phyloP scores from a whole-genome alignment of 495 filamentous ascomycete genomes.

The Xylaria scruposa region DNA sequence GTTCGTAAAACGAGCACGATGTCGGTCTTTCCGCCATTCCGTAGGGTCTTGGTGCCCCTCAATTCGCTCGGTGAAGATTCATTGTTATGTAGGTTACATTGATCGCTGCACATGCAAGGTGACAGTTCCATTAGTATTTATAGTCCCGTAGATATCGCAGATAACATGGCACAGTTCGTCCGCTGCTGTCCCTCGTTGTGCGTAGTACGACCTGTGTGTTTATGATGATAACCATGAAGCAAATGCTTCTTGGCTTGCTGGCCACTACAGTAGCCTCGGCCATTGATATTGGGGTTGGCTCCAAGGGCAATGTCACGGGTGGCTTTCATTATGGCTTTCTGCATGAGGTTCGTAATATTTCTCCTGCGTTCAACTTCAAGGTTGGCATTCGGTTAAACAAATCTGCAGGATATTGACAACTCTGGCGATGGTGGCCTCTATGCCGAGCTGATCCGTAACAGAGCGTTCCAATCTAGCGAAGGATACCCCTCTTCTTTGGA shows the following conservation, averaged over 20 bases:
- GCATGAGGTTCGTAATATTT: slow-evolving; percentile 41
- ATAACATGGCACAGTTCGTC: background rate
- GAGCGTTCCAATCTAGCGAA: slow-evolving; percentile 63
- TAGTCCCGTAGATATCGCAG: background rate
- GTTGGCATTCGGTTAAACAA: background rate
- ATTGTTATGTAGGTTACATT: background rate
- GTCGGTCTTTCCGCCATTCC: background rate
- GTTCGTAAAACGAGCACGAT: background rate
- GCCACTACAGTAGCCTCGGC: slow-evolving; percentile 30
- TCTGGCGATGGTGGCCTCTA: slow-evolving; percentile 80
- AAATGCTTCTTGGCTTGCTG: slow-evolving; percentile 28
- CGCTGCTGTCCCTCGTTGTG: background rate
- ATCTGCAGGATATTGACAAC: slow-evolving; percentile 69
- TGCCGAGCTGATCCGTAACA: slow-evolving; percentile 74
- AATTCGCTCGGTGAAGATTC: background rate
- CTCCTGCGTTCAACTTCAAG: background rate
- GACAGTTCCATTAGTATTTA: slow-evolving; percentile 8
- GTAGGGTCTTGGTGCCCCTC: background rate
- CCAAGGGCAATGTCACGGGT: slow-evolving; percentile 44
- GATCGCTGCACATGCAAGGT: background rate
- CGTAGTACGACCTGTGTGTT: background rate
- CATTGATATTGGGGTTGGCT: slow-evolving; percentile 41
- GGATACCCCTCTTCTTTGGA: slow-evolving; percentile 53
- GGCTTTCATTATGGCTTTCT: slow-evolving; percentile 50
- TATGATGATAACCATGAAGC: slow-evolving; percentile 38